Conservation (phyloP, 2,329 filamentous ascomycete species). For the Aspergillus sp. region DNA sequence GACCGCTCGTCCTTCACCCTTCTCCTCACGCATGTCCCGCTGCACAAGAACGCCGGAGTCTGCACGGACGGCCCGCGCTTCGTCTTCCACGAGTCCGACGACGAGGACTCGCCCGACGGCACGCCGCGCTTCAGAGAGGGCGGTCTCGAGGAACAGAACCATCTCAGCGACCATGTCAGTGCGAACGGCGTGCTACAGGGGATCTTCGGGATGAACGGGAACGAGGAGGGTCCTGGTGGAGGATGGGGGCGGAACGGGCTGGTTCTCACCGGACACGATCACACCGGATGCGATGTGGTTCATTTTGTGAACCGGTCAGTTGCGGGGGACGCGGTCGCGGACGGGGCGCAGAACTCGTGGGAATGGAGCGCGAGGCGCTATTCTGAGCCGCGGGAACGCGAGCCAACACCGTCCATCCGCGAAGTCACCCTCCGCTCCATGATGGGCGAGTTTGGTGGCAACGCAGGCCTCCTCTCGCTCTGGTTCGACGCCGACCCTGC, state of each 20-base stretch:
- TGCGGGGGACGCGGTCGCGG: constrained; percentile 5
- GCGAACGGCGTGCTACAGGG: constrained; percentile 66
- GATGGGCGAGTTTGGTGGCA: constrained; percentile 95
- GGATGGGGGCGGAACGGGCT: constrained; percentile 65
- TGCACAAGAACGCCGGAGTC: constrained; percentile 72
- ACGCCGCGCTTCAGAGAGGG: constrained; percentile 28
- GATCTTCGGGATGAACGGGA: constrained; percentile 66
- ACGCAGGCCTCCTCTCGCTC: constrained; percentile 74
- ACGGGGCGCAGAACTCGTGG: too few species aligned
- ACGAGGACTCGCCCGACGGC: constrained; percentile 47
- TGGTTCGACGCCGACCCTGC: constrained; percentile 66
- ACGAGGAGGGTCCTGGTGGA: constrained; percentile 46
- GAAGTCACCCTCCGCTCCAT: constrained; percentile 94
- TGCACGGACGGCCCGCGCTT: constrained; percentile 82
- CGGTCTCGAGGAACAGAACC: constrained; percentile 75
- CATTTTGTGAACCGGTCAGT: constrained; percentile 63
- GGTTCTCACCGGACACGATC: constrained; percentile 87
- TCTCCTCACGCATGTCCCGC: constrained; percentile 81
- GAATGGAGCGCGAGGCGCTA: constrained; percentile 30
- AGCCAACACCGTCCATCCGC: constrained; percentile 45
- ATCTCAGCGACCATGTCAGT: constrained; percentile 64
- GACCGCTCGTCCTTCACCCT: constrained; percentile 64
- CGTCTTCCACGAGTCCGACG: constrained; percentile 60
- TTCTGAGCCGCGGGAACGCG: constrained; percentile 2
- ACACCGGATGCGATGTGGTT: constrained; percentile 83